Base-by-base conservation (phyloP, 2,329 filamentous ascomycete species). In the Fusarium marasasianum region DNA sequence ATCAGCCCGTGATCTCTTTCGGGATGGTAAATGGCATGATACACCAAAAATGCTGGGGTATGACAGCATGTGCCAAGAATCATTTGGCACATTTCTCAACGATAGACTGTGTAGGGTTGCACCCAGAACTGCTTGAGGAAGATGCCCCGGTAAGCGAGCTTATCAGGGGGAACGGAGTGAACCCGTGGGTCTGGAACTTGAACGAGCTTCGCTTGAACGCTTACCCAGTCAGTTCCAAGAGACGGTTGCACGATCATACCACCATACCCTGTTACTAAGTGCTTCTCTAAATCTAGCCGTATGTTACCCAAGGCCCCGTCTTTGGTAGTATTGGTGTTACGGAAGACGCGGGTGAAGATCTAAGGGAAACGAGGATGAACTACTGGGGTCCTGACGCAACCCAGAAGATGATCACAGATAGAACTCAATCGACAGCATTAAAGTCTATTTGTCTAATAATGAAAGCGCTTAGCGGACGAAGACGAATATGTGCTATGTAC, bases 401-500 rank as follows among this genome's bases (percentile, higher is more conserved):
- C 24, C 10, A 26, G 8, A 35, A n/a, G 14, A 18, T 4, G 20
- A 26, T 43, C 29, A 24, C 18, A 20, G n/a, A n/a, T 56, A 17
- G 14, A 31, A 31, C 12, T 24, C 56, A 51, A 15, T 61, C n/a
- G n/a, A 35, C 14, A 41, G 18, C 18, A 55, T 55, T 35, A 56
- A 51, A 43, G 20, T 61, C 29, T 44, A 69, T 55, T 41, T 47
- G 5, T 41, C 26, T 55, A 29, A 35, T 22, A 55, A 55, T 69
- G 14, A 18, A 18, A 54, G 26, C 56, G 64, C 44, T 53, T 55
- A 44, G 55, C 64, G 56, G 48, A 55, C 5, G 55, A 69, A 69
- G 29, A 55, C 10, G 20, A 50, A 35, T 43, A 18, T 24, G 14
- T 29, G 22, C 37, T 29, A 24, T 69, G 11, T 50, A 48, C 59